phyloP scores from a whole-genome alignment of 148 eudicot species.

The Simmondsia chinensis region DNA sequence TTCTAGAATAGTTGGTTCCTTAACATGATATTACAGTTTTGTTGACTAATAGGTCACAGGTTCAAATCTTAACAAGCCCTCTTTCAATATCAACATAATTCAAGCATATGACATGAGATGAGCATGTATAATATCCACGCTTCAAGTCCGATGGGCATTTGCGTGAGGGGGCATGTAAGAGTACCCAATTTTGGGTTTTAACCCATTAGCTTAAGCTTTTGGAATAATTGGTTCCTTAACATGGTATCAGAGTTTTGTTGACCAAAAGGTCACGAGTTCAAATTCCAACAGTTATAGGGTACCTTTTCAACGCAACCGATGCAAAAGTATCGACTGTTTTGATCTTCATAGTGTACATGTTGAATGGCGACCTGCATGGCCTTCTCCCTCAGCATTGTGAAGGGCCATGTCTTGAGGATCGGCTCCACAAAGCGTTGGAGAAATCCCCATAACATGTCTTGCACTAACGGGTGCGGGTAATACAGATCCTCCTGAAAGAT shows the following conservation, averaged over 20 bases:
- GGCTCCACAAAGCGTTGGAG: slow-evolving; percentile 39
- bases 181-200: no score
- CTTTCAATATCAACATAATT: no score
- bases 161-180: no score
- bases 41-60: no score
- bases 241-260: background rate
- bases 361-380: slow-evolving; percentile 34
- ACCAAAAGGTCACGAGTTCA: no score
- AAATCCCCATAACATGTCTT: slow-evolving; percentile 39
- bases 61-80: no score
- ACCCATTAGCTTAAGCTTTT: background rate
- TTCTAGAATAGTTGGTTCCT: no score
- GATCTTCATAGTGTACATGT: slow-evolving; percentile 41
- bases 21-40: no score
- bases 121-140: no score
- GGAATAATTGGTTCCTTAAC: background rate
- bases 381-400: slow-evolving; percentile 25
- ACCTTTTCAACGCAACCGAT: slow-evolving; percentile 53
- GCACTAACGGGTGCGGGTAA: slow-evolving; percentile 34
- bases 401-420: slow-evolving; percentile 33
- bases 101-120: no score
- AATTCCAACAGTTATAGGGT: no score
- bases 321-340: slow-evolving; percentile 40
- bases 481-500: slow-evolving; percentile 36
- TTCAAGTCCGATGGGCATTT: no score